Evolutionary conservation across 805 yeast genomes (phyloP), one percentile per base, ranked within the genome.

Genomic region (Tetrapisispora namnaoensis): DNA sequence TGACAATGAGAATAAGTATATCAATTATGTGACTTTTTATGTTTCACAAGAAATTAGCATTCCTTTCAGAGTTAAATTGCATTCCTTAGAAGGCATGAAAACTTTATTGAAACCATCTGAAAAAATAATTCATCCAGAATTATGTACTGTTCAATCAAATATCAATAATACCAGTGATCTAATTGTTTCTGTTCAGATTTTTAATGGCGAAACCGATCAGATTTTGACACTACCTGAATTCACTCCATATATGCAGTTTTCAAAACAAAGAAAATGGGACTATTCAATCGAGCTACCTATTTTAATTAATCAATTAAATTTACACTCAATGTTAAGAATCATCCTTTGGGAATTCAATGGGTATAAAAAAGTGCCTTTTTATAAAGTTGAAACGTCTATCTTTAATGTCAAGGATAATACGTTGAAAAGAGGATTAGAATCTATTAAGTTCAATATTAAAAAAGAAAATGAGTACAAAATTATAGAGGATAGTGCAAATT

Each of bases 201-300:
- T 58, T 41, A 66, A 65, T 51, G 64, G 61, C 30, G 68, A 74
- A 22, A 70, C 73, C 20, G 70, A 69, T 9, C 68, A 74, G 50
- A 75, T 78, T 1, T 48, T 78, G 22, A 73, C 80, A 0, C 60
- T 72, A 4, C 80, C 82, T 0, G 69, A 76, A 1, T 68, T 71
- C 8, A 74, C 82, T 0, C 65, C 77, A 1, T 77, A 76, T 53
- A 71, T 72, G 30, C 70, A 78, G 2, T 75, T 76, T 53, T 69
- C 70, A 50, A 58, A 55, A 30, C 49, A 65, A 32, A 76, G 75
- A 59, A 75, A 62, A 44, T 87, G 93, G 90, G 76, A 83, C 55
- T 79, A 80, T 51, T 83, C 88, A 84, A 65, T 87, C 20, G 74
- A 76, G 42, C 63, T 93, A 43, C 91, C 97, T 0, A 75, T 90